Conservation (phyloP, 352 stramenopile genomes). For the Phytophthora aleatoria region DNA sequence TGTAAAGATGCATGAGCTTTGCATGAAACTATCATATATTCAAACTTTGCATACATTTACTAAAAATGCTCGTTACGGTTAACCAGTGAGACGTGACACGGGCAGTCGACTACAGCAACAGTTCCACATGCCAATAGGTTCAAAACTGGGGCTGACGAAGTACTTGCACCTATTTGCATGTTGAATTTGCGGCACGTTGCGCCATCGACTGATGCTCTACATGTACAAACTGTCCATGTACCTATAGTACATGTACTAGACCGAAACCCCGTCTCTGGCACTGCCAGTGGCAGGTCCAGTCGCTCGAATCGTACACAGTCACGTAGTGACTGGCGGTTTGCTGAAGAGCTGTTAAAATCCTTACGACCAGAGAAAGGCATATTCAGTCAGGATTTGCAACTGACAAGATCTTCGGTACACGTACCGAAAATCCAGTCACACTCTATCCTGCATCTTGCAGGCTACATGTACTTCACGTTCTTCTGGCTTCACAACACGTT, state of each 20-base stretch:
- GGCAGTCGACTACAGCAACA: not conserved
- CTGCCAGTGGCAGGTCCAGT: too few relatives aligned
- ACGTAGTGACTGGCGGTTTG: not conserved
- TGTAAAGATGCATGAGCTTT: too few relatives aligned
- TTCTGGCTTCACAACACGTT: not conserved
- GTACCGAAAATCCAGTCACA: slow-evolving; percentile 11
- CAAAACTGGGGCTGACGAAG: not conserved
- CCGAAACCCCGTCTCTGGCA: too few relatives aligned
- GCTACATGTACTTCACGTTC: slow-evolving; percentile 1
- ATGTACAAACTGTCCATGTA: too few relatives aligned
- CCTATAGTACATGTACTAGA: too few relatives aligned
- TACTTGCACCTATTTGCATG: not conserved
- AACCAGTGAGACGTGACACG: not conserved
- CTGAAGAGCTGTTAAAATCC: slow-evolving; percentile 10
- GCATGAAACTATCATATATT: too few relatives aligned
- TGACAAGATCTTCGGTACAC: not conserved
- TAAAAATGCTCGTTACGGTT: not conserved
- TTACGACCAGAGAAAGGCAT: slow-evolving; percentile 12
- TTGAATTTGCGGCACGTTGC: slow-evolving; percentile 1
- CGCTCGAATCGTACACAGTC: not conserved
- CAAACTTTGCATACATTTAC: too few relatives aligned
- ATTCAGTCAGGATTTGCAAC: slow-evolving; percentile 27
- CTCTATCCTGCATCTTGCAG: too few relatives aligned
- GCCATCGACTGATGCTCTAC: slow-evolving; percentile 16
- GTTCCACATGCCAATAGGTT: slow-evolving; percentile 8